These are phyloP conservation scores for Parafenestella ontariensis DNA, from an alignment of 2,329 filamentous ascomycete genomes.

Conservation along the genomic window DNA sequence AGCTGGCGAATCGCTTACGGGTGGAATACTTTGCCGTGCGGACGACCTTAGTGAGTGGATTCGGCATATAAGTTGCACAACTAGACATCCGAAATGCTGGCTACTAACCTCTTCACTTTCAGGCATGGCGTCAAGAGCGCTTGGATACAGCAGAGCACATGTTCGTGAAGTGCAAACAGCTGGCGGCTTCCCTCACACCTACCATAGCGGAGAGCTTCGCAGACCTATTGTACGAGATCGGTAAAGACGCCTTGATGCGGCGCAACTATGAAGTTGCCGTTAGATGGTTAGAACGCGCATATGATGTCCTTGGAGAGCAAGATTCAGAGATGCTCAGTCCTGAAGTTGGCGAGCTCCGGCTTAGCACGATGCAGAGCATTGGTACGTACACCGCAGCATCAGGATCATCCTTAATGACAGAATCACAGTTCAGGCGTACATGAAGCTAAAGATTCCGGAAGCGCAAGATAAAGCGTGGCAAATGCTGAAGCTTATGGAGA, in stretches of 20 bases:
- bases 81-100: background rate
- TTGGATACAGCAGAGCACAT: conserved; percentile 81
- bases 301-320: conserved; percentile 64
- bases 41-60: conserved; percentile 66
- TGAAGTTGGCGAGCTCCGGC: conserved; percentile 68
- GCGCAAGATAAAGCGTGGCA: conserved; percentile 61
- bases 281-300: conserved; percentile 77
- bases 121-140: conserved; percentile 78
- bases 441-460: conserved; percentile 57
- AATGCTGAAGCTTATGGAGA: conserved; percentile 67
- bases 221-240: conserved; percentile 76
- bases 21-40: conserved; percentile 72
- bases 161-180: conserved; percentile 65
- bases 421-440: conserved; percentile 61
- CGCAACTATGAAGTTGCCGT: conserved; percentile 63
- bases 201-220: conserved; percentile 66
- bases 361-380: conserved; percentile 68
- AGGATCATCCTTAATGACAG: conserved; percentile 12
- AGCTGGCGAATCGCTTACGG: conserved; percentile 53
- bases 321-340: conserved; percentile 63
- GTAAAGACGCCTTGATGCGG: conserved; percentile 63
- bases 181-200: conserved; percentile 54
- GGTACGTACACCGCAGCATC: conserved; percentile 29
- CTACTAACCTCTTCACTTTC: background rate
- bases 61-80: background rate